Base-by-base conservation (phyloP, 164 flowering plant species). In the Kingdonia uniflora region DNA sequence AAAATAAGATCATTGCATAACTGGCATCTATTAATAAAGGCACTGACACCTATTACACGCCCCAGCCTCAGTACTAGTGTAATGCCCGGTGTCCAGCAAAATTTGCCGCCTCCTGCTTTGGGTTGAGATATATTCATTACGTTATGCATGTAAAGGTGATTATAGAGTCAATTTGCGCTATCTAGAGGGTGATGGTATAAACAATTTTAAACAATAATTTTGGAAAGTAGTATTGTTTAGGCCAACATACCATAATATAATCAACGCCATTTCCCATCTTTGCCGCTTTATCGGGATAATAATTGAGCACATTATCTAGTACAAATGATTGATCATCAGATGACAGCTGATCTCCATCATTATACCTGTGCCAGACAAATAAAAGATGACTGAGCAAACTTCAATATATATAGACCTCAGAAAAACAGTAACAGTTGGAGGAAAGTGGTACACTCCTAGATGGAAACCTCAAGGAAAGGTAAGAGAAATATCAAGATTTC, bases 191-290 rank as follows among this genome's bases (percentile, higher is more conserved):
- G n/a, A 22, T 17, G 23, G 1, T 5, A 1, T 16, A 45, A 17
- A 17, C 19, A 11, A 22, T n/a, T 11, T 8, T 22, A 14, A 24
- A 5, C 6, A n/a, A 22, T 22, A 49, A 49, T 22, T 24, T 49
- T 22, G 14, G 15, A 49, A 10, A 26, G n/a, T 58, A 46, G 47
- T 29, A n/a, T 17, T 14, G 8, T 35, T 5, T 5, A 38, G 11
- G 10, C 15, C 19, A 54, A 22, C 74, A 63, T 84, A 92, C 99
- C 84, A 56, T 85, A 54, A 94, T 42, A 67, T 73, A 65, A 38
- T 89, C 81, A 57, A 89, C 51, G 59, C 96, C 91, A 58, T 62
- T 42, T 29, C 95, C 90, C 69, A 75, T 79, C 71, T 94, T 94
- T 10, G 39, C 65, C 3, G 66, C 81, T 66, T 81, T 89, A 38